phyloP scores from a whole-genome alignment of 345 rosid species.

The Combretum micranthum region DNA sequence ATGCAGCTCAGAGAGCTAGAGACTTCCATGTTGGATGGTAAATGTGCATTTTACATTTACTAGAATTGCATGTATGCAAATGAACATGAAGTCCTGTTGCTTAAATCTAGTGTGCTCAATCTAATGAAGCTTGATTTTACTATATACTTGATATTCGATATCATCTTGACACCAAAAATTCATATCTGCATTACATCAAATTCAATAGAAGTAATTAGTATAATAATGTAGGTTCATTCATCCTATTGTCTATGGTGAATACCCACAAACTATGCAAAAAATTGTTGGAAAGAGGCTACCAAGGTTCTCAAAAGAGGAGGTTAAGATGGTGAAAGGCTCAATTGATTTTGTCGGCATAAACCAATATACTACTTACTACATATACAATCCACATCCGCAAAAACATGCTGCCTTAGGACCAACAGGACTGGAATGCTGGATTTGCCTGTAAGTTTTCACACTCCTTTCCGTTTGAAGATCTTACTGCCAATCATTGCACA shows the following conservation, averaged over 20 bases:
- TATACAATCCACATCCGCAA: constrained; percentile 41
- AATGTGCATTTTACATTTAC: background rate
- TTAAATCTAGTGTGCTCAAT: background rate
- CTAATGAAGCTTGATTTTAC: background rate
- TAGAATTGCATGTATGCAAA: background rate
- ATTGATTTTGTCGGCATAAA: constrained; percentile 87
- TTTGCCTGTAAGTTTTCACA: constrained; percentile 56
- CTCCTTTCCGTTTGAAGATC: background rate
- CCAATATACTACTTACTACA: constrained; percentile 81
- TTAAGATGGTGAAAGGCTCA: constrained; percentile 83
- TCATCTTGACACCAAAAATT: no score
- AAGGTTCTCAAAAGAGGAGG: constrained; percentile 65
- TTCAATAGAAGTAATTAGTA: constrained; percentile 1
- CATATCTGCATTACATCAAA: background rate
- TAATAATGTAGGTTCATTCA: constrained; percentile 63
- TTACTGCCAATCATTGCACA: no score
- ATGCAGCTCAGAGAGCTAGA: constrained; percentile 92
- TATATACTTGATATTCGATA: no score
- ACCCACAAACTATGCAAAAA: constrained; percentile 78
- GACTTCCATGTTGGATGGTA: constrained; percentile 98
- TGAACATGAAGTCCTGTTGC: background rate
- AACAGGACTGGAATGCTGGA: constrained; percentile 83
- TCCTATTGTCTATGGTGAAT: constrained; percentile 85
- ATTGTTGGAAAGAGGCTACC: constrained; percentile 80
- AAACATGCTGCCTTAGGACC: constrained; percentile 54